Conservation (phyloP, 2,329 filamentous ascomycete species). For the Penicillium sp. region DNA sequence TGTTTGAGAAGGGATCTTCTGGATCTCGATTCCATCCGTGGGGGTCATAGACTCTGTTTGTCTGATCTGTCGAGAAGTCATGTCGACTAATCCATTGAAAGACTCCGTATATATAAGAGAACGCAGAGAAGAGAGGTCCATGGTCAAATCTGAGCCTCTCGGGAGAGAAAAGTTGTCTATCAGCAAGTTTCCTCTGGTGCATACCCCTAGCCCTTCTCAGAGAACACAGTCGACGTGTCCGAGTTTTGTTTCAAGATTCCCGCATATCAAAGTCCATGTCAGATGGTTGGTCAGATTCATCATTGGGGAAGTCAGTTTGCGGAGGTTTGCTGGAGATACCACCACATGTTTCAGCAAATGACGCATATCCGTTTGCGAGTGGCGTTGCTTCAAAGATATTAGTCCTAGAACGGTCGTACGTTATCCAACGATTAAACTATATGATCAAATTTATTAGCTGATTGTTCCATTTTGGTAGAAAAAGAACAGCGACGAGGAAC, state of each 20-base stretch:
- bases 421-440: conserved; percentile 47
- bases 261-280: background rate
- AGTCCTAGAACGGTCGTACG: conserved; percentile 35
- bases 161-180: background rate
- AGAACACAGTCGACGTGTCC: background rate
- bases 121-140: conserved; percentile 3
- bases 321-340: conserved; percentile 12
- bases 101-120: conserved; percentile 5
- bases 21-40: background rate
- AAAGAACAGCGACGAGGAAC: background rate
- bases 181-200: background rate
- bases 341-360: conserved; percentile 24
- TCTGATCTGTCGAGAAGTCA: conserved; percentile 5
- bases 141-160: background rate
- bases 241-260: background rate
- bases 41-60: background rate
- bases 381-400: conserved; percentile 37
- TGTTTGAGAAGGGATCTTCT: background rate
- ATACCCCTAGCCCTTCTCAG: background rate
- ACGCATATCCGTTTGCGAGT: conserved; percentile 29
- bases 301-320: background rate
- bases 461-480: no score
- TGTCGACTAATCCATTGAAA: conserved; percentile 1
- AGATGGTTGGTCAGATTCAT: background rate
- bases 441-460: conserved; percentile 8